These are phyloP conservation scores for Rubia yunnanensis DNA, from an alignment of 257 asterid genomes.

Conservation along the genomic window DNA sequence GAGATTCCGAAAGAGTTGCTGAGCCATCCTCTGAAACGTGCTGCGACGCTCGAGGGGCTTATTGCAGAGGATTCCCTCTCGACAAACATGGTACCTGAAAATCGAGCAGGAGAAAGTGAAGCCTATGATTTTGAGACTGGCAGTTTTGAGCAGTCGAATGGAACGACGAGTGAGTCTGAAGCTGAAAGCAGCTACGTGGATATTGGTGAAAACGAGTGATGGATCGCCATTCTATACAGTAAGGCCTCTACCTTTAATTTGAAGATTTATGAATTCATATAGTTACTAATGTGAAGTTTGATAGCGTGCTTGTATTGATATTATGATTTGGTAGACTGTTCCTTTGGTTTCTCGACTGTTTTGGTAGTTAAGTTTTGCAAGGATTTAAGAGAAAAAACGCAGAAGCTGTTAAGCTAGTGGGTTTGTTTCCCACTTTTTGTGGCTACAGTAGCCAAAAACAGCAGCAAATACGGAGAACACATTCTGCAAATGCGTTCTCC, in stretches of 20 bases:
- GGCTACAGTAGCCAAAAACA: too few relatives aligned
- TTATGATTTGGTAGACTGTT: not conserved
- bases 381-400: too few relatives aligned
- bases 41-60: slow-evolving; percentile 51
- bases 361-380: not conserved
- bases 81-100: slow-evolving; percentile 28
- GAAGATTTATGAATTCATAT: not conserved
- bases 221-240: slow-evolving; percentile 68
- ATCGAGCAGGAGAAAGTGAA: slow-evolving; percentile 30
- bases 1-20: slow-evolving; percentile 32
- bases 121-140: slow-evolving; percentile 40
- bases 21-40: slow-evolving; percentile 32
- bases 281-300: not conserved
- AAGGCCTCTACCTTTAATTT: slow-evolving; percentile 22
- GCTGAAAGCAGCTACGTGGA: slow-evolving; percentile 53
- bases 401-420: too few relatives aligned
- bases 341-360: not conserved
- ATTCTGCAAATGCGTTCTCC: too few relatives aligned
- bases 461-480: too few relatives aligned
- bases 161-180: slow-evolving; percentile 21
- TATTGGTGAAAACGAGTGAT: slow-evolving; percentile 69
- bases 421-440: too few relatives aligned
- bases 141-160: slow-evolving; percentile 25
- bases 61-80: slow-evolving; percentile 48
- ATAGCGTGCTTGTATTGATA: not conserved